phyloP scores from a whole-genome alignment of 2,329 filamentous ascomycete species.

The Aspergillus sp. region DNA sequence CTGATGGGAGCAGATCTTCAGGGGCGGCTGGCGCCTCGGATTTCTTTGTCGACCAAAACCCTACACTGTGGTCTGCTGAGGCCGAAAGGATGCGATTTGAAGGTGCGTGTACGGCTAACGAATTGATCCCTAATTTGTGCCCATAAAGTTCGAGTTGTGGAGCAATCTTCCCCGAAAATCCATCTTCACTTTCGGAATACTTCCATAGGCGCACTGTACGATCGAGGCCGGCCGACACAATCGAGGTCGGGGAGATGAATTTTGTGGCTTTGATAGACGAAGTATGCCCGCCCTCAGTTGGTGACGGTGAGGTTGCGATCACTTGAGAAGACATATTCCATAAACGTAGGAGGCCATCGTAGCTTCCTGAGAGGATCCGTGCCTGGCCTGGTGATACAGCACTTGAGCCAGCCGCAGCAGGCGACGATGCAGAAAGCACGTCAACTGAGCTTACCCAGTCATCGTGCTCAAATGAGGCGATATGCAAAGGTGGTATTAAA shows the following conservation, averaged over 20 bases:
- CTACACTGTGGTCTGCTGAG: constrained; percentile 77
- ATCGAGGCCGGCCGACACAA: constrained; percentile 83
- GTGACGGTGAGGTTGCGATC: constrained; percentile 71
- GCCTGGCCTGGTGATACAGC: constrained; percentile 57
- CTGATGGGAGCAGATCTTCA: constrained; percentile 65
- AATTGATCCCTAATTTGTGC: constrained; percentile 73
- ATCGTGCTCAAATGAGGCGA: constrained; percentile 93
- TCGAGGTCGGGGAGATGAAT: constrained; percentile 74
- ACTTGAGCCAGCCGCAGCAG: constrained; percentile 54
- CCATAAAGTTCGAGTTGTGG: constrained; percentile 80
- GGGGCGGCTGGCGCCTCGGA: constrained; percentile 73
- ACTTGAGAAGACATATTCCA: constrained; percentile 88
- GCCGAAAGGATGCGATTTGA: constrained; percentile 81
- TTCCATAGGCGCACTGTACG: constrained; percentile 87
- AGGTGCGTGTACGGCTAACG: constrained; percentile 69
- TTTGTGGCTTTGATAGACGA: constrained; percentile 78
- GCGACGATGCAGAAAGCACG: constrained; percentile 68
- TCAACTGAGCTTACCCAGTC: constrained; percentile 94
- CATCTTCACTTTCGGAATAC: constrained; percentile 67
- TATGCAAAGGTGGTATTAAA: constrained; percentile 81
- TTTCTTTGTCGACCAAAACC: constrained; percentile 85
- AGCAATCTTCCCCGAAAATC: constrained; percentile 62
- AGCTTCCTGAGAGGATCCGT: constrained; percentile 85
- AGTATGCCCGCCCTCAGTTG: constrained; percentile 69
- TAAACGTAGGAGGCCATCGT: constrained; percentile 82